A percentile compares a stretch with the other conserved stretches of the same genome.
Conservation (phyloP, 2,329 filamentous ascomycete species). For the Didymella segeticola region DNA sequence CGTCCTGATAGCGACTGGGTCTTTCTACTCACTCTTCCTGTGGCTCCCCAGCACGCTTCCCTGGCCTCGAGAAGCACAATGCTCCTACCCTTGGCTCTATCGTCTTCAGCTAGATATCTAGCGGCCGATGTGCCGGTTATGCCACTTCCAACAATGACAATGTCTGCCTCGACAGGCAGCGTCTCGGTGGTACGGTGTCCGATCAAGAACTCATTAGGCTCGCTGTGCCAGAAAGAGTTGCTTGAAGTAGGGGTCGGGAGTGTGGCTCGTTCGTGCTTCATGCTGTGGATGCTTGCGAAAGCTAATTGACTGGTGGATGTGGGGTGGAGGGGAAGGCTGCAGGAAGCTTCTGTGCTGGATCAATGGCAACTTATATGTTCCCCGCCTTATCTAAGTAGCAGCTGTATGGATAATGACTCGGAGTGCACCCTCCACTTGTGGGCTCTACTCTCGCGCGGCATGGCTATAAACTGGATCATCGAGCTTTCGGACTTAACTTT, state of each 20-base stretch:
- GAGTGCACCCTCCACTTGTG: neutral
- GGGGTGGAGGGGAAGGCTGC: conserved; percentile 10
- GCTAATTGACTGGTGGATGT: neutral
- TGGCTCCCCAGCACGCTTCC: conserved; percentile 84
- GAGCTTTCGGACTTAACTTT: conserved; percentile 8
- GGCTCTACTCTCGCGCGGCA: neutral
- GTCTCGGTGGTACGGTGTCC: conserved; percentile 72
- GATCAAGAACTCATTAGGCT: conserved; percentile 68
- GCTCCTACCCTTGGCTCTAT: conserved; percentile 53
- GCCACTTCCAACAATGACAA: conserved; percentile 76
- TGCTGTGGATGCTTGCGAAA: conserved; percentile 23
- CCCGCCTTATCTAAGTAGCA: neutral
- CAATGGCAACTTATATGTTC: conserved; percentile 7
- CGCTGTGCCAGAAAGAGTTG: conserved; percentile 75
- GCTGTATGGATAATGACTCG: conserved; percentile 3
- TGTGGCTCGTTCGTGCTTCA: conserved; percentile 44
- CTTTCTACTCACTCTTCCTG: conserved; percentile 67
- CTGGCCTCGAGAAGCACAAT: conserved; percentile 78
- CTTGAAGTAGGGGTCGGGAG: conserved; percentile 69
- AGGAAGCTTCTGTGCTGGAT: neutral
- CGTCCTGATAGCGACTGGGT: neutral
- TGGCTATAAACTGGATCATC: neutral
- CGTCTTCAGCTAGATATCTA: conserved; percentile 62
- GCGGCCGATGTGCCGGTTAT: conserved; percentile 79
- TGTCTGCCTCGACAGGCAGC: conserved; percentile 68